Evolutionary conservation across 352 stramenopile genomes (phyloP), one percentile per base, ranked within the genome.

Genomic region (Phytophthora fragariae): DNA sequence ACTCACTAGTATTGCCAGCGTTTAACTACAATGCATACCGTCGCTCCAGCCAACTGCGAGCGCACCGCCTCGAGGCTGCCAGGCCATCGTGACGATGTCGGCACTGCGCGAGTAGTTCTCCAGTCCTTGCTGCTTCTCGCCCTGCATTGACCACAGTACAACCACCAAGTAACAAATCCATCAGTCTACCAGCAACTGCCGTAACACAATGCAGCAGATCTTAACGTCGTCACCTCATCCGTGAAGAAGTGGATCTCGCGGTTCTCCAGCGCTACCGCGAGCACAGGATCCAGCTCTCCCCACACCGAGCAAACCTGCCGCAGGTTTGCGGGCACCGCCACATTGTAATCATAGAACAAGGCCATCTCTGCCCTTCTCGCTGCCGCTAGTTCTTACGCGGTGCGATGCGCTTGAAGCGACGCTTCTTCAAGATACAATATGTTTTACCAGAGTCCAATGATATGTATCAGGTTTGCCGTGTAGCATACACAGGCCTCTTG

Each of bases 191-290:
- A 52, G 44, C 44, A 17, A 21, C 5, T 21, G 3, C 17, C 7
- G 10, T 12, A 52, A 10, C 44, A 24, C 44, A 49, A 49, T 19
- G 41, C 14, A 49, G 15, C 41, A 19, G 17, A 53, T 24, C n/a
- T 27, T 53, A 21, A 14, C 17, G 46, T 31, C 19, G 33, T 19
- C 19, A 95, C 91, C 77, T 98, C 92, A 79, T 97, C 92, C 0
- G 79, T 93, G 73, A 95, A 98, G 62, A 98, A 97, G 54, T 95
- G 84, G n/a, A 98, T 80, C 66, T 95, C 86, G 21, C 84, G 81
- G 68, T 95, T 96, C 61, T 97, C 87, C 41, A 95, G 70, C 7
- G 71, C 89, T 11, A 97, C 82, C 1, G 92, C 93, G 2, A 98
- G 72, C 58, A 98, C 76, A 0, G 89, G 81, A 49, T 98, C 92